These are phyloP conservation scores for Gossypium gossypioides DNA, from an alignment of 441 rosid species.

Conservation along the genomic window DNA sequence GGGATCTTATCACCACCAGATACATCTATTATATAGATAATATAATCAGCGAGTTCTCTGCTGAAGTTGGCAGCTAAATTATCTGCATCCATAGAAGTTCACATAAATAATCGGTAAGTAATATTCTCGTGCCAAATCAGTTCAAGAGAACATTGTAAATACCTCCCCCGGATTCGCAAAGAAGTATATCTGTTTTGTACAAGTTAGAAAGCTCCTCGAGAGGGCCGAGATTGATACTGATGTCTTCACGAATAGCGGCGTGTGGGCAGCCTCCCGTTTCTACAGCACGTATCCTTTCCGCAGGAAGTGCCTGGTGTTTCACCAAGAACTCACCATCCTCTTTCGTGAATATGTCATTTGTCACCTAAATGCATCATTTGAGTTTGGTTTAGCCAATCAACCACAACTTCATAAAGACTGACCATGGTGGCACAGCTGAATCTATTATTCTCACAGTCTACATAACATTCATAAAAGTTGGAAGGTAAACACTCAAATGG, in stretches of 20 bases:
- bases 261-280: slow-evolving; percentile 98
- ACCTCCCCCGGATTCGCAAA: slow-evolving; percentile 99
- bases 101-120: neutral
- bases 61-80: slow-evolving; percentile 95
- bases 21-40: slow-evolving; percentile 88
- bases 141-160: neutral
- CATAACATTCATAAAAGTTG: neutral
- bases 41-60: slow-evolving; percentile 92
- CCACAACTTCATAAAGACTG: neutral
- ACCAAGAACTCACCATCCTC: slow-evolving; percentile 95
- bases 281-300: slow-evolving; percentile 88
- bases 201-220: slow-evolving; percentile 88
- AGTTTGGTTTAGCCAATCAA: neutral
- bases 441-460: neutral
- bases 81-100: slow-evolving; percentile 43
- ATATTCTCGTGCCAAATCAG: neutral
- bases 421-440: neutral
- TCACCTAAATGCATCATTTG: slow-evolving; percentile 43
- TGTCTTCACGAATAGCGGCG: slow-evolving; percentile 98
- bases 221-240: slow-evolving; percentile 93
- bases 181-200: slow-evolving; percentile 79
- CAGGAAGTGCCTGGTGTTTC: slow-evolving; percentile 87
- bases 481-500: neutral
- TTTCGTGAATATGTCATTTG: slow-evolving; percentile 94
- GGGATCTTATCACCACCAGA: slow-evolving; percentile 94